Evolutionary conservation across 257 asterid genomes (phyloP).

Genomic region (Fraxinus excelsior): DNA sequence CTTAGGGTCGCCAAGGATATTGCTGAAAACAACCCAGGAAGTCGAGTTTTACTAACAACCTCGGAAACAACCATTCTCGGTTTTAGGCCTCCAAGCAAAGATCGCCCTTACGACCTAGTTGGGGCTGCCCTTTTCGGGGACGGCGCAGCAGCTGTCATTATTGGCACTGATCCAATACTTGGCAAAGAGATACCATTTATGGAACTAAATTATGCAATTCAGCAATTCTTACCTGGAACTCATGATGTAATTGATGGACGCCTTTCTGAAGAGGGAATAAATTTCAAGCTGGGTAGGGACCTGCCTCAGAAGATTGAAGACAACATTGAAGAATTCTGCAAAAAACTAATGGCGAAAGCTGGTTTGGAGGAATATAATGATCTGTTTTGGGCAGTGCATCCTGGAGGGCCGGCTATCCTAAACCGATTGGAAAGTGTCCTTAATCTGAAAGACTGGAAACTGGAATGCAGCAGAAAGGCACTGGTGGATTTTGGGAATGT

Average conservation of each 20-base stretch:
- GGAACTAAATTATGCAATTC: slow-evolving; percentile 67
- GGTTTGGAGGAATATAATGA: slow-evolving; percentile 52
- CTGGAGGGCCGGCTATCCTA: slow-evolving; percentile 91
- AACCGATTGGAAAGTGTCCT: slow-evolving; percentile 67
- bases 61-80: slow-evolving; percentile 91
- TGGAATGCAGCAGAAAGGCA: slow-evolving; percentile 85
- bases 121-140: slow-evolving; percentile 94
- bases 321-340: slow-evolving; percentile 75
- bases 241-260: slow-evolving; percentile 67
- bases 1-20: slow-evolving; percentile 93
- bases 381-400: slow-evolving; percentile 96
- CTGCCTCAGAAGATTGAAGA: slow-evolving; percentile 81
- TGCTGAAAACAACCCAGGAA: slow-evolving; percentile 88
- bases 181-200: slow-evolving; percentile 62
- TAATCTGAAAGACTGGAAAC: slow-evolving; percentile 43
- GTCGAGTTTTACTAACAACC: slow-evolving; percentile 78
- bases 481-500: slow-evolving; percentile 88
- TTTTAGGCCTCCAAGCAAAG: slow-evolving; percentile 72
- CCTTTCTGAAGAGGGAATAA: slow-evolving; percentile 79
- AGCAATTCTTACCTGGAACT: slow-evolving; percentile 75
- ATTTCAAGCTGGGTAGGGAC: slow-evolving; percentile 78
- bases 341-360: slow-evolving; percentile 45
- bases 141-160: slow-evolving; percentile 78
- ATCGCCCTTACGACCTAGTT: slow-evolving; percentile 83
- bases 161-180: slow-evolving; percentile 58